Conservation (phyloP, 257 asterid genomes). For the Nicotiana attenuata region DNA sequence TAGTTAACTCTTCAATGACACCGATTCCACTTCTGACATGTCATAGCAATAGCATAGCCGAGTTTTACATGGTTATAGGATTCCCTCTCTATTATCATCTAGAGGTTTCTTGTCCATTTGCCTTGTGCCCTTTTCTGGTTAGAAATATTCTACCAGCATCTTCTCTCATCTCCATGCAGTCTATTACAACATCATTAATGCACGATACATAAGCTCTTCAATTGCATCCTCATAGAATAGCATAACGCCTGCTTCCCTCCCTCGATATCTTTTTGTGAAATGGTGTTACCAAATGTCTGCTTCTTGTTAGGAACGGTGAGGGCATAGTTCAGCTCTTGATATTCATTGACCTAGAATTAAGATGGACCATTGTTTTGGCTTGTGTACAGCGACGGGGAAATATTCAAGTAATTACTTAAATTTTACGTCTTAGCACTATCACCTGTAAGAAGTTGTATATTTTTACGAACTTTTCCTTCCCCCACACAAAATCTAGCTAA, state of each 20-base stretch:
- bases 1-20: not conserved
- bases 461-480: not conserved
- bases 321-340: not conserved
- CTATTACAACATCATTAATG: not conserved
- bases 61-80: not conserved
- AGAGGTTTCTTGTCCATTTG: not conserved
- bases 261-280: not conserved
- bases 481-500: not conserved
- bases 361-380: not conserved
- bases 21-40: not conserved
- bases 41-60: not conserved
- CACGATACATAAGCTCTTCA: not conserved
- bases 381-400: not conserved
- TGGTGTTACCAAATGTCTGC: not conserved
- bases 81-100: not conserved
- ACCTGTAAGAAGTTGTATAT: not conserved
- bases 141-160: not conserved
- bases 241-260: not conserved
- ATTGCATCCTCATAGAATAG: not conserved
- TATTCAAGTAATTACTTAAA: not conserved
- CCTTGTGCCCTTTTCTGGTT: not conserved
- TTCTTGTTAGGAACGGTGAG: not conserved
- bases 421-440: not conserved
- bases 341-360: not conserved
- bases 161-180: not conserved